Evolutionary conservation across 2,329 filamentous ascomycete species (phyloP).

Genomic region (Aspergillus sp.): DNA sequence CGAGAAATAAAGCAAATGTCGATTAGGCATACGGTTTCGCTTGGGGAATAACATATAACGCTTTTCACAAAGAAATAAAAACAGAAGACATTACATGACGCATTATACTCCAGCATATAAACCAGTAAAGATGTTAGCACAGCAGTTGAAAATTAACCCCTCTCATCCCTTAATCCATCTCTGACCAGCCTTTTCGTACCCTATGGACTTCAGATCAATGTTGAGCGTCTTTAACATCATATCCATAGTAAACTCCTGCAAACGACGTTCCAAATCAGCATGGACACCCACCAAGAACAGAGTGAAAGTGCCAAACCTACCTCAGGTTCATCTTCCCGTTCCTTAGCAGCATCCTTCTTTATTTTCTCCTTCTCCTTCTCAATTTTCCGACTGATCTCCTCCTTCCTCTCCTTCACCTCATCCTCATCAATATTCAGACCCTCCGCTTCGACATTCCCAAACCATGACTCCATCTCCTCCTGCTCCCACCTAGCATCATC

Average conservation of each 20-base stretch:
- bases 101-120: not conserved
- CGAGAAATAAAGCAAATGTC: not conserved
- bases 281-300: constrained; percentile 45
- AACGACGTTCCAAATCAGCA: not conserved
- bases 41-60: not conserved
- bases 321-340: constrained; percentile 29
- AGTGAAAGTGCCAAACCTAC: constrained; percentile 15
- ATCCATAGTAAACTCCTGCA: constrained; percentile 65
- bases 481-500: constrained; percentile 44
- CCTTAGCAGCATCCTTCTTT: constrained; percentile 33
- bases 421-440: constrained; percentile 35
- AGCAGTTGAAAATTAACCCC: not conserved
- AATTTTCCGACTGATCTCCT: constrained; percentile 43
- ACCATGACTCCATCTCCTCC: constrained; percentile 38
- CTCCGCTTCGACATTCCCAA: constrained; percentile 34
- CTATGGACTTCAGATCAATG: constrained; percentile 62
- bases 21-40: not conserved
- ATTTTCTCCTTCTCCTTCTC: constrained; percentile 34
- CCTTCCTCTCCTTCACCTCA: constrained; percentile 33
- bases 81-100: not conserved
- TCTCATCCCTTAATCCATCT: constrained; percentile 50
- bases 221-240: constrained; percentile 68
- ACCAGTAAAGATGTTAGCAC: not conserved
- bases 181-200: constrained; percentile 59
- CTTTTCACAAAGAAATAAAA: too few relatives aligned